Conservation (phyloP, 2,329 filamentous ascomycete genomes). For the Ophiosphaerella narmari region DNA sequence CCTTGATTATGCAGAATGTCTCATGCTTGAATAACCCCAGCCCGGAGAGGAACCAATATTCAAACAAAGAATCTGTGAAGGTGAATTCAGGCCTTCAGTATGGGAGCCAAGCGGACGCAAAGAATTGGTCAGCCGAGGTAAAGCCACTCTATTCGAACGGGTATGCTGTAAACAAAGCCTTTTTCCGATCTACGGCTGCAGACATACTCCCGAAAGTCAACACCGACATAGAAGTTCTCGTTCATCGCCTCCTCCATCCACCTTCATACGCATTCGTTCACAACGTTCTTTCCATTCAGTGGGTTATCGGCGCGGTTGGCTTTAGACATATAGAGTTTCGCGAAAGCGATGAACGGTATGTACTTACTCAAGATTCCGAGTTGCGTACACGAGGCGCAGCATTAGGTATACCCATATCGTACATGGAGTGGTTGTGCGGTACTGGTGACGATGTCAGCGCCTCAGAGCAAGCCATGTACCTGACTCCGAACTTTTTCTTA, state of each 20-base stretch:
- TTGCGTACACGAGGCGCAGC: slow-evolving; percentile 10
- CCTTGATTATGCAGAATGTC: neutral
- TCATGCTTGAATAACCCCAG: slow-evolving; percentile 1
- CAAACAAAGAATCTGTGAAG: slow-evolving; percentile 17
- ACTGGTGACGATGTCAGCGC: slow-evolving; percentile 13
- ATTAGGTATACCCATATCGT: slow-evolving; percentile 22
- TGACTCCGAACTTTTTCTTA: slow-evolving; percentile 23
- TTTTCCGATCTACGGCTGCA: slow-evolving; percentile 1
- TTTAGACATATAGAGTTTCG: slow-evolving; percentile 17
- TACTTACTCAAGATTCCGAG: slow-evolving; percentile 13
- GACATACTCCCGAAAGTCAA: neutral
- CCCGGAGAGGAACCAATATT: slow-evolving; percentile 11
- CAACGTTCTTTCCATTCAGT: slow-evolving; percentile 21
- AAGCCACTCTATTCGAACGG: neutral
- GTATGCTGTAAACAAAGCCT: slow-evolving; percentile 1
- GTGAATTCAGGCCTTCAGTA: slow-evolving; percentile 14
- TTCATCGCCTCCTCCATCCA: slow-evolving; percentile 13
- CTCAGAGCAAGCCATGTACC: slow-evolving; percentile 14
- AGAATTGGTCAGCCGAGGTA: neutral
- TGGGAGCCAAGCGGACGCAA: neutral
- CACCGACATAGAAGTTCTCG: neutral
- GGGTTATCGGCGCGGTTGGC: slow-evolving; percentile 17
- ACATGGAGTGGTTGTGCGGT: slow-evolving; percentile 28
- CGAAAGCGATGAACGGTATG: slow-evolving; percentile 16
- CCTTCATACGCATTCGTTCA: slow-evolving; percentile 24